Conservation (phyloP, 164 flowering plant species). For the Umbellularia californica region DNA sequence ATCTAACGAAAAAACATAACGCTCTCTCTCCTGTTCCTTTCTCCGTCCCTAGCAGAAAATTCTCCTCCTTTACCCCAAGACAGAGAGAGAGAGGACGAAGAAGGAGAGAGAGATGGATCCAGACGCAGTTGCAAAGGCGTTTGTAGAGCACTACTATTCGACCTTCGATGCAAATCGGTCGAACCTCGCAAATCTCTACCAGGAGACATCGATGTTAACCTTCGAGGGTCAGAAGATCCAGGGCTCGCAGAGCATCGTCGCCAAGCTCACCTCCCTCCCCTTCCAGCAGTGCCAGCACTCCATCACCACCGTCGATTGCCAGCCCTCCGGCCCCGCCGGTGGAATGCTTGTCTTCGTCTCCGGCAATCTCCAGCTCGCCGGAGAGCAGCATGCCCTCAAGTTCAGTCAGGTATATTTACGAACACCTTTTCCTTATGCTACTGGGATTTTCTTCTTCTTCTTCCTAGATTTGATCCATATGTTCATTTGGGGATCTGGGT, state of each 20-base stretch:
- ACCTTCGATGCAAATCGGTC: slow-evolving; percentile 71
- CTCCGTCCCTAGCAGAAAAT: not conserved
- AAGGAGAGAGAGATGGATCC: slow-evolving; percentile 55
- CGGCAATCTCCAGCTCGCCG: slow-evolving; percentile 76
- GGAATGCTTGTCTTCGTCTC: slow-evolving; percentile 84
- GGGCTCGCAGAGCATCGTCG: slow-evolving; percentile 59
- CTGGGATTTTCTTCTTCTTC: too few species aligned
- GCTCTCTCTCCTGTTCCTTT: not conserved
- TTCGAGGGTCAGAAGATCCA: slow-evolving; percentile 88
- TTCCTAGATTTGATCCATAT: too few species aligned
- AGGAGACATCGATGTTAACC: slow-evolving; percentile 70
- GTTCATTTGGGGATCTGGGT: too few species aligned
- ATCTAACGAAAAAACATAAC: not conserved
- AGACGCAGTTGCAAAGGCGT: slow-evolving; percentile 66
- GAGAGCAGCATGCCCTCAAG: slow-evolving; percentile 83
- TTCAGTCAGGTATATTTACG: slow-evolving; percentile 63
- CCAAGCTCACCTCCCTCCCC: slow-evolving; percentile 63
- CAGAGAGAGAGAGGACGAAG: not conserved
- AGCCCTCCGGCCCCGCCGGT: slow-evolving; percentile 77
- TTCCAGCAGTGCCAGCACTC: slow-evolving; percentile 80
- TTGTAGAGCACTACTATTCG: slow-evolving; percentile 88
- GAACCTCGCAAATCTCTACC: slow-evolving; percentile 55
- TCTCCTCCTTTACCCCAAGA: not conserved
- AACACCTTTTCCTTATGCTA: too few species aligned
- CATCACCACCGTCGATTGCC: slow-evolving; percentile 83